A percentile compares a stretch with the other conserved stretches of the same genome.
Evolutionary conservation across 2,329 filamentous ascomycete genomes (phyloP).

Genomic region (Neonectria coccinea): DNA sequence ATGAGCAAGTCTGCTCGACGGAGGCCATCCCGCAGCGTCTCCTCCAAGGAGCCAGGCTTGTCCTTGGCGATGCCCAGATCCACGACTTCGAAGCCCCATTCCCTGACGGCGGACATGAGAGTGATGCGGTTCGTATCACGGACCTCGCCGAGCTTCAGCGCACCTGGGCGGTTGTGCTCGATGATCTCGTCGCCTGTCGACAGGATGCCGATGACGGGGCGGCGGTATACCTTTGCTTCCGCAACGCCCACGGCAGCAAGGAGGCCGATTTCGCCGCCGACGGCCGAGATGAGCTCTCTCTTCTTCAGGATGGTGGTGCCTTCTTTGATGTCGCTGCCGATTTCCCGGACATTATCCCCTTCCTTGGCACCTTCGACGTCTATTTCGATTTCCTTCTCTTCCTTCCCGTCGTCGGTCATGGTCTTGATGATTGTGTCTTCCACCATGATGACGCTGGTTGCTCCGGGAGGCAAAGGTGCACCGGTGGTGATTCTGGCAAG

Average conservation of each 20-base stretch:
- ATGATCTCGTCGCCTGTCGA: constrained; percentile 97
- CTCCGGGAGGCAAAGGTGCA: constrained; percentile 87
- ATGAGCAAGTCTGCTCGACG: constrained; percentile 83
- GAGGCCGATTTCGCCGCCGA: constrained; percentile 91
- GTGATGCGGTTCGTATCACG: constrained; percentile 93
- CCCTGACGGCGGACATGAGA: constrained; percentile 79
- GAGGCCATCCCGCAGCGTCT: constrained; percentile 79
- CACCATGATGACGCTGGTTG: constrained; percentile 91
- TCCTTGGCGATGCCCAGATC: constrained; percentile 90
- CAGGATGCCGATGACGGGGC: constrained; percentile 84
- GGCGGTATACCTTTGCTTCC: constrained; percentile 77
- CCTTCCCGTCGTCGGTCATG: constrained; percentile 80
- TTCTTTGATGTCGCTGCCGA: constrained; percentile 85
- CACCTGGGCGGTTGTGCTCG: constrained; percentile 72
- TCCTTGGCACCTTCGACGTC: constrained; percentile 78
- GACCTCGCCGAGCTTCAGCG: constrained; percentile 83
- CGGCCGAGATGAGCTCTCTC: constrained; percentile 85
- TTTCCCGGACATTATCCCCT: constrained; percentile 90
- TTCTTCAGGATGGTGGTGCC: constrained; percentile 77
- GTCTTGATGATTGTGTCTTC: constrained; percentile 87
- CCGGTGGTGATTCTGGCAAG: constrained; percentile 95
- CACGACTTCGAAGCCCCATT: constrained; percentile 81
- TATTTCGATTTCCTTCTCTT: constrained; percentile 91
- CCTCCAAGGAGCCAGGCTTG: constrained; percentile 78
- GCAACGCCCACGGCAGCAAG: constrained; percentile 85